These are phyloP conservation scores for Porphyrellus cyaneotinctus DNA, from an alignment of 768 basidiomycete species.

Conservation along the genomic window DNA sequence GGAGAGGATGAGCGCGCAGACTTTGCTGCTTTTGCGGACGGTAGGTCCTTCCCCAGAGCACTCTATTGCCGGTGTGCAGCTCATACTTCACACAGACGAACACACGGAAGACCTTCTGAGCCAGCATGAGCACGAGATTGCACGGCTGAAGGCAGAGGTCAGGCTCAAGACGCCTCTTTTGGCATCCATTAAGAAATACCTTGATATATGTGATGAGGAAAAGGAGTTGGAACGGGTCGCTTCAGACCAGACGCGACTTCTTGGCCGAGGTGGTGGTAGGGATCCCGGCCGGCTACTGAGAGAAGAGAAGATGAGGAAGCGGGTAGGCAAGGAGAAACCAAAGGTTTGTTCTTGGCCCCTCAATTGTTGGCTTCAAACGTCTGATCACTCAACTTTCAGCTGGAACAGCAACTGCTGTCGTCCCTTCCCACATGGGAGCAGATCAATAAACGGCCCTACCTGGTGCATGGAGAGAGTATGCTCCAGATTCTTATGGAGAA, in stretches of 20 bases:
- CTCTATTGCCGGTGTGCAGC: not conserved
- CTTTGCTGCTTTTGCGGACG: constrained; percentile 80
- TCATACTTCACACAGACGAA: constrained; percentile 50
- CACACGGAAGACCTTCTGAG: constrained; percentile 83
- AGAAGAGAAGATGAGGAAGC: constrained; percentile 97
- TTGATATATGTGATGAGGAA: constrained; percentile 86
- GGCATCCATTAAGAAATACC: constrained; percentile 77
- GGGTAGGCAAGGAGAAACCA: constrained; percentile 90
- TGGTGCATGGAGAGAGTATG: constrained; percentile 81
- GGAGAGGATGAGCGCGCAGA: constrained; percentile 78
- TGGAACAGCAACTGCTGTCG: constrained; percentile 81
- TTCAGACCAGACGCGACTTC: constrained; percentile 74
- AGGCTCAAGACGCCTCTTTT: constrained; percentile 73
- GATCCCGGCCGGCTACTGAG: constrained; percentile 83
- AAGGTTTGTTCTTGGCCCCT: constrained; percentile 45
- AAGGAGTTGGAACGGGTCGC: constrained; percentile 81
- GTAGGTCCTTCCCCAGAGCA: constrained; percentile 38
- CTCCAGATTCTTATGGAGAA: constrained; percentile 73
- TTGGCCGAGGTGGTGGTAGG: constrained; percentile 68
- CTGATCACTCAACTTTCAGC: constrained; percentile 49
- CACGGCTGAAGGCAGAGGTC: constrained; percentile 77
- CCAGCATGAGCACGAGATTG: constrained; percentile 83
- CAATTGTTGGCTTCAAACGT: not conserved
- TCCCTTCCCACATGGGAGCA: constrained; percentile 87
- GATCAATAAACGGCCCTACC: constrained; percentile 66